Conservation (phyloP, 305 asterid species). For the Fraxinus albicans region DNA sequence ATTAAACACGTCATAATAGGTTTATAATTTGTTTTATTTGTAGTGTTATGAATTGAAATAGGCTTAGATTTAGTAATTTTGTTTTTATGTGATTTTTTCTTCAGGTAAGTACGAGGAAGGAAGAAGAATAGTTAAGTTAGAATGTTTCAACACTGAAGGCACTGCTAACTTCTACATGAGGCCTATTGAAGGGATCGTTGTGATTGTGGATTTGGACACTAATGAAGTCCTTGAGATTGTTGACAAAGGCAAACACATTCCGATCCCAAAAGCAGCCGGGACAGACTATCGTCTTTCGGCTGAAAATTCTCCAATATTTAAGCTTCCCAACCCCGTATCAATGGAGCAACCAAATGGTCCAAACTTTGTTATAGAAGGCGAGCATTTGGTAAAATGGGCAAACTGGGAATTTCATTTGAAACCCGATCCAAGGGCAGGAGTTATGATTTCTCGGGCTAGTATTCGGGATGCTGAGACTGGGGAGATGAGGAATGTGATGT, state of each 20-base stretch:
- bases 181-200: conserved; percentile 64
- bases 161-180: conserved; percentile 79
- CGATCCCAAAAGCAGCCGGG: conserved; percentile 53
- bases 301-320: conserved; percentile 35
- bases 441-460: conserved; percentile 58
- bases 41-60: background rate
- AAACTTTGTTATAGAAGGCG: conserved; percentile 52
- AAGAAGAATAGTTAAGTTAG: conserved; percentile 53
- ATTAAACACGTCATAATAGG: background rate
- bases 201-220: conserved; percentile 54
- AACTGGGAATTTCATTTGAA: conserved; percentile 76
- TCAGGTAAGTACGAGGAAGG: conserved; percentile 61
- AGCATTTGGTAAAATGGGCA: conserved; percentile 71
- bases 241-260: conserved; percentile 52
- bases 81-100: background rate
- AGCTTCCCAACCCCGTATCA: conserved; percentile 52
- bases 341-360: conserved; percentile 82
- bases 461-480: conserved; percentile 62
- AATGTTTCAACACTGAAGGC: conserved; percentile 48
- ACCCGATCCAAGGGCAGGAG: conserved; percentile 68
- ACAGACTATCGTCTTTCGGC: conserved; percentile 47
- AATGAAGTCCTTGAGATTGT: conserved; percentile 42
- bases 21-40: background rate
- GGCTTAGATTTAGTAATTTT: background rate
- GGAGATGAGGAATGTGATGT: conserved; percentile 59